These are phyloP conservation scores for Tolypocladium tundrense DNA, from an alignment of 2,329 filamentous ascomycete genomes.

Conservation along the genomic window DNA sequence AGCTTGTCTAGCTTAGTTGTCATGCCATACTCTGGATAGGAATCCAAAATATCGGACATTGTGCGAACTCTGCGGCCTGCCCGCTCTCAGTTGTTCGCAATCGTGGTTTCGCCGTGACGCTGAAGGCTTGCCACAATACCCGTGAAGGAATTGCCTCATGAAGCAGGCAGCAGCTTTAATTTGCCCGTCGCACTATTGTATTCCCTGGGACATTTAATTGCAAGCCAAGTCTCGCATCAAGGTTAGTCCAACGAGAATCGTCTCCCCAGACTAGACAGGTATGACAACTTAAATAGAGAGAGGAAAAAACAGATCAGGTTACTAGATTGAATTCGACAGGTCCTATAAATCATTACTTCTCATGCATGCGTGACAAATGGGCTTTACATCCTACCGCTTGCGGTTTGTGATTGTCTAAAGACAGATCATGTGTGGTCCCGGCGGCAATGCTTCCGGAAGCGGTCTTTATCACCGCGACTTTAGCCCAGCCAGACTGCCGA, in stretches of 20 bases:
- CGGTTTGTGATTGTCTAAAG: neutral
- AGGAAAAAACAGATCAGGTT: neutral
- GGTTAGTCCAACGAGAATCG: neutral
- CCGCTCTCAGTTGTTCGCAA: neutral
- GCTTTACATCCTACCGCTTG: neutral
- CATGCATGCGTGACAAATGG: neutral
- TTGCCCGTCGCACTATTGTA: no score
- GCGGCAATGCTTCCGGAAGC: neutral
- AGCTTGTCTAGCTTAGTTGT: conserved; percentile 18
- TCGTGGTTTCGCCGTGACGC: neutral
- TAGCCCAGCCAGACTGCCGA: no score
- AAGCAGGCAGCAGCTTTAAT: no score
- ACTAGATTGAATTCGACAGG: neutral
- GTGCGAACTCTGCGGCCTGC: neutral
- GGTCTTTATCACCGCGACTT: neutral
- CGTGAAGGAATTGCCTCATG: no score
- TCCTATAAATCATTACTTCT: neutral
- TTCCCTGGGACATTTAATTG: neutral
- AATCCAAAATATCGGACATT: conserved; percentile 4
- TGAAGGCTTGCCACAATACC: neutral
- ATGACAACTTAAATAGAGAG: neutral
- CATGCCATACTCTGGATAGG: conserved; percentile 22
- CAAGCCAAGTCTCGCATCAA: neutral
- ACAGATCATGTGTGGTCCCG: neutral
- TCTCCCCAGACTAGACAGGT: neutral